A percentile compares a stretch with the other conserved stretches of the same genome.
Evolutionary conservation across 2,329 filamentous ascomycete species (phyloP).

Genomic region (Monosporascus ibericus): DNA sequence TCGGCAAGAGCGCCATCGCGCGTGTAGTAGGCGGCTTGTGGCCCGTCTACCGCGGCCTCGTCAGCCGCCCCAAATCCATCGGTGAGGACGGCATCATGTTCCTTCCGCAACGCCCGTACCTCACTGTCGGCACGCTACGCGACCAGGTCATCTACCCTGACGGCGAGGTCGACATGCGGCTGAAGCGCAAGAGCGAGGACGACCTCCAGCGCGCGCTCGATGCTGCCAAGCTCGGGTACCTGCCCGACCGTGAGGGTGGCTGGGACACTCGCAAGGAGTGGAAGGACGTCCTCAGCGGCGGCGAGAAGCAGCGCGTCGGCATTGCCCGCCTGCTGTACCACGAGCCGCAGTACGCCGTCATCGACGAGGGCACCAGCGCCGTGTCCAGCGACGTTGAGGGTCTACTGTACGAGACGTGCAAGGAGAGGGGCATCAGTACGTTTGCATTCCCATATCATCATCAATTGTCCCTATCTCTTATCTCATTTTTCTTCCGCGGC

Average conservation of each 20-base stretch:
- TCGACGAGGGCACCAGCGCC: conserved; percentile 93
- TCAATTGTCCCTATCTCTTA: background rate
- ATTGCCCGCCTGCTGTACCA: conserved; percentile 90
- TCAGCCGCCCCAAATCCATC: conserved; percentile 74
- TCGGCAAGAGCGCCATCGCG: conserved; percentile 84
- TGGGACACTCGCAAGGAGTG: conserved; percentile 97
- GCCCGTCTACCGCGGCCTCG: conserved; percentile 88
- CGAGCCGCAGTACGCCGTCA: conserved; percentile 87
- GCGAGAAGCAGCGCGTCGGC: conserved; percentile 93
- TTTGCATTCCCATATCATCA: background rate
- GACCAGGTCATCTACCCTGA: conserved; percentile 99
- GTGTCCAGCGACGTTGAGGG: conserved; percentile 94
- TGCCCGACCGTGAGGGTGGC: conserved; percentile 86
- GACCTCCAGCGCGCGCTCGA: conserved; percentile 76
- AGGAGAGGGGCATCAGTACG: conserved; percentile 88
- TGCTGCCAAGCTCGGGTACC: conserved; percentile 78
- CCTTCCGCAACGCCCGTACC: conserved; percentile 86
- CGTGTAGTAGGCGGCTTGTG: conserved; percentile 87
- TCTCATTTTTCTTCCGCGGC: background rate
- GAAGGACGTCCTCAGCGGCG: conserved; percentile 96
- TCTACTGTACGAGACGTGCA: conserved; percentile 84
- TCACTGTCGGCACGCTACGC: conserved; percentile 84
- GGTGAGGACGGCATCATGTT: conserved; percentile 97
- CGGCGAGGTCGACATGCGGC: conserved; percentile 87
- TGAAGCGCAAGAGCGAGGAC: conserved; percentile 68